These are phyloP conservation scores for Ganoderma resinaceum DNA, from an alignment of 1,284 basidiomycete species.

Conservation along the genomic window DNA sequence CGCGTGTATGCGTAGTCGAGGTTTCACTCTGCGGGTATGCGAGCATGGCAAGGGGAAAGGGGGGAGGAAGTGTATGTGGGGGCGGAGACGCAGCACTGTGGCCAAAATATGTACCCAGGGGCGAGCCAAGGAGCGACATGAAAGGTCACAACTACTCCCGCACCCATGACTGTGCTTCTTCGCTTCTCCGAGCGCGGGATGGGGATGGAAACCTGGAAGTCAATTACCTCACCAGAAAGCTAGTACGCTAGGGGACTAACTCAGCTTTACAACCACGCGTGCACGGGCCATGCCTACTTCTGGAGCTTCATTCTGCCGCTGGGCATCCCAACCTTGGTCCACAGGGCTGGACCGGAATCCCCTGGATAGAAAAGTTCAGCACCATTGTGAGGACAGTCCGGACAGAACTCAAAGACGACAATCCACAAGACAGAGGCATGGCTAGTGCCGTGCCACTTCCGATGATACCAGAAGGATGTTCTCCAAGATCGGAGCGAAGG, in stretches of 20 bases:
- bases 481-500: neutral
- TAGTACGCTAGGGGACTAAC: neutral
- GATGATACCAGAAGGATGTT: neutral
- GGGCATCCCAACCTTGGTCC: conserved; percentile 3
- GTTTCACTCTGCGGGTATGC: neutral
- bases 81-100: neutral
- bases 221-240: conserved; percentile 6
- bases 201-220: conserved; percentile 5
- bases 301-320: conserved; percentile 2
- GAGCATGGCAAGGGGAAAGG: neutral
- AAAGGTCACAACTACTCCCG: neutral
- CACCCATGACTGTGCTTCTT: conserved; percentile 11
- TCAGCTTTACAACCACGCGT: conserved; percentile 11
- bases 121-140: neutral
- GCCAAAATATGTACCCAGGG: conserved; percentile 9
- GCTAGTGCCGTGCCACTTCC: neutral
- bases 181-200: conserved; percentile 7
- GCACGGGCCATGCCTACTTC: conserved; percentile 3
- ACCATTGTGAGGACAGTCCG: neutral
- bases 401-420: neutral
- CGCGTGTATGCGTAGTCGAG: neutral
- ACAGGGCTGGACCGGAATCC: neutral
- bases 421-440: neutral
- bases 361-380: neutral
- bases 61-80: neutral